A percentile compares a stretch with the other conserved stretches of the same genome.
Evolutionary conservation across 805 yeast species (phyloP).

Genomic region (Wickerhamomyces bovis): DNA sequence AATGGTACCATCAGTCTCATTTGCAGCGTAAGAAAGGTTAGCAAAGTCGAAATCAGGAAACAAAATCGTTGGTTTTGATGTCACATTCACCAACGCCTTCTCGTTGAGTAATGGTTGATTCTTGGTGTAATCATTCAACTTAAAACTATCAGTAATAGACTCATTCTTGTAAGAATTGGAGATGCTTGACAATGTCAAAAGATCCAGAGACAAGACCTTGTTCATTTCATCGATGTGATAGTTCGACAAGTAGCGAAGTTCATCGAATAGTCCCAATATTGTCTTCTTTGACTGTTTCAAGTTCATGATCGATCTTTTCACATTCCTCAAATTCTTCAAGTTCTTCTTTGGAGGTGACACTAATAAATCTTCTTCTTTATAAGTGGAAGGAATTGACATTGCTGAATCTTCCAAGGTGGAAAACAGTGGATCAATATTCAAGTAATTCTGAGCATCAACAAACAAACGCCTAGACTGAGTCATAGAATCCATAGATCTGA

Average conservation of each 20-base stretch:
- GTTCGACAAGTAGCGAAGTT: constrained; percentile 20
- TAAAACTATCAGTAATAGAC: constrained; percentile 16
- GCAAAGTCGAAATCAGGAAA: constrained; percentile 15
- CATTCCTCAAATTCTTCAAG: constrained; percentile 17
- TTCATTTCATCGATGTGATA: constrained; percentile 23
- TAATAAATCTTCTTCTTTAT: constrained; percentile 3
- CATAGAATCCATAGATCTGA: constrained; percentile 22
- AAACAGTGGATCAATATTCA: constrained; percentile 42
- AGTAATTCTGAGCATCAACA: constrained; percentile 24
- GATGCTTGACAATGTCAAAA: constrained; percentile 23
- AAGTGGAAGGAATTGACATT: constrained; percentile 36
- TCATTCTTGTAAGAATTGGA: constrained; percentile 16
- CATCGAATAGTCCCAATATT: constrained; percentile 12
- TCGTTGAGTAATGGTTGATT: constrained; percentile 24
- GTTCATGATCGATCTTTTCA: constrained; percentile 17
- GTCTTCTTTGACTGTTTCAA: constrained; percentile 20
- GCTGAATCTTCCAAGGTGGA: constrained; percentile 46
- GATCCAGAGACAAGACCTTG: constrained; percentile 17
- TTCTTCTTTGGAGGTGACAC: constrained; percentile 10
- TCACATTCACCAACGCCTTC: constrained; percentile 16
- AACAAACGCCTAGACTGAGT: constrained; percentile 27
- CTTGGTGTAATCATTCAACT: constrained; percentile 24
- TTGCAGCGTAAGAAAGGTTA: constrained; percentile 3
- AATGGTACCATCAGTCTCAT: neutral
- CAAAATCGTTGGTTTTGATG: constrained; percentile 8